Evolutionary conservation across 805 yeast genomes (phyloP).

Genomic region (Wickerhamiella lipophila): DNA sequence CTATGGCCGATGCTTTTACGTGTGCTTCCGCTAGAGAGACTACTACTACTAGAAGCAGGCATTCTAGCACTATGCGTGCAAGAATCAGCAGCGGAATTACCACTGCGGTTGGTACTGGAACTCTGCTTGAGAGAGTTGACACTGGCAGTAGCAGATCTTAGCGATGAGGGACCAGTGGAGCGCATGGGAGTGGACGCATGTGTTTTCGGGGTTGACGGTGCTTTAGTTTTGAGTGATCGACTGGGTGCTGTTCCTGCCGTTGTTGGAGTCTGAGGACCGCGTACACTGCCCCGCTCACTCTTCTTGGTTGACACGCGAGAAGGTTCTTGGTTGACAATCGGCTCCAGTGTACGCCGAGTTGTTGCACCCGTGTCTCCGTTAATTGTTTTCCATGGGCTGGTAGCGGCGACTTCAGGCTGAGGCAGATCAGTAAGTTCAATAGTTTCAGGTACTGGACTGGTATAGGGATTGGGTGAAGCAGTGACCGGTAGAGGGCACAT

Average conservation of each 20-base stretch:
- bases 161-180: not conserved
- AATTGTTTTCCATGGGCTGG: conserved; percentile 1
- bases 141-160: not conserved
- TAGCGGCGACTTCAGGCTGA: not conserved
- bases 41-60: not conserved
- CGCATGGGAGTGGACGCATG: not conserved
- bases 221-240: too few relatives aligned
- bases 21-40: too few relatives aligned
- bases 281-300: not conserved
- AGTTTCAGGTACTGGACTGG: not conserved
- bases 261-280: not conserved
- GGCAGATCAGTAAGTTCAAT: not conserved
- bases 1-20: too few relatives aligned
- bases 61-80: too few relatives aligned
- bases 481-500: not conserved
- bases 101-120: not conserved
- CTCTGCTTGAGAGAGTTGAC: not conserved
- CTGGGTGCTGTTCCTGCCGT: too few relatives aligned
- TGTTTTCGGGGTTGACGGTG: not conserved
- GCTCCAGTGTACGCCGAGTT: not conserved
- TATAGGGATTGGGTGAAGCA: conserved; percentile 1
- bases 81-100: not conserved
- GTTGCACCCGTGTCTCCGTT: not conserved
- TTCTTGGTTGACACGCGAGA: not conserved
- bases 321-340: not conserved